Conservation (phyloP, 1,284 basidiomycete genomes). For the Gastroboletus turbinatus region DNA sequence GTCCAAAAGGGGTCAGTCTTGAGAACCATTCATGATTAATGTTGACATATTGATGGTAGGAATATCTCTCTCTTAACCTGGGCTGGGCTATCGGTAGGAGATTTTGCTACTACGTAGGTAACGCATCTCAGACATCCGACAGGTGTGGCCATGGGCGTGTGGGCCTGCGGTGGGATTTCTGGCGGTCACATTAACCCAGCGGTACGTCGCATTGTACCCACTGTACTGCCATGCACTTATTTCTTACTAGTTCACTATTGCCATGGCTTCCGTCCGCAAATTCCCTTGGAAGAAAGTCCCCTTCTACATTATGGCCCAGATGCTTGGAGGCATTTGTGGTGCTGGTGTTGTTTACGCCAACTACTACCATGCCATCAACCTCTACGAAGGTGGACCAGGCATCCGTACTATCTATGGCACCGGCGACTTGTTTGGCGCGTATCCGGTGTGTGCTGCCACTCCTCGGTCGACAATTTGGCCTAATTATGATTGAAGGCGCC, state of each 20-base stretch:
- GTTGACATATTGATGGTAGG: constrained; percentile 37
- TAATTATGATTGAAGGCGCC: constrained; percentile 41
- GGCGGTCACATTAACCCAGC: constrained; percentile 82
- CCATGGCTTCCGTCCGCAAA: constrained; percentile 64
- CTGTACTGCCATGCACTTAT: constrained; percentile 6
- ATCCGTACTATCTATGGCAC: constrained; percentile 67
- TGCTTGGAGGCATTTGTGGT: constrained; percentile 69
- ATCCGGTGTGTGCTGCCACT: constrained; percentile 48
- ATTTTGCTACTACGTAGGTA: constrained; percentile 1
- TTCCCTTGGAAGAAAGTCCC: constrained; percentile 84
- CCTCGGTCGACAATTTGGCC: background rate
- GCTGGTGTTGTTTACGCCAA: constrained; percentile 71
- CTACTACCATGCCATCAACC: constrained; percentile 74
- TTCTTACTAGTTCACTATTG: constrained; percentile 56
- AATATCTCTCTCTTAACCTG: constrained; percentile 57
- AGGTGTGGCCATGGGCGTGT: constrained; percentile 63
- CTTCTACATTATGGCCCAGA: constrained; percentile 66
- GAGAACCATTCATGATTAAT: background rate
- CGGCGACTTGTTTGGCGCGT: constrained; percentile 70
- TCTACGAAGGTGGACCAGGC: constrained; percentile 60
- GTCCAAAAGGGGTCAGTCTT: constrained; percentile 60
- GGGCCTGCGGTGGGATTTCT: constrained; percentile 64
- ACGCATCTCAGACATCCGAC: constrained; percentile 1
- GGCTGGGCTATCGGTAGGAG: constrained; percentile 65
- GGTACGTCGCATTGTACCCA: constrained; percentile 37